phyloP scores from a whole-genome alignment of 2,329 filamentous ascomycete species.

The Claviceps fusiformis region DNA sequence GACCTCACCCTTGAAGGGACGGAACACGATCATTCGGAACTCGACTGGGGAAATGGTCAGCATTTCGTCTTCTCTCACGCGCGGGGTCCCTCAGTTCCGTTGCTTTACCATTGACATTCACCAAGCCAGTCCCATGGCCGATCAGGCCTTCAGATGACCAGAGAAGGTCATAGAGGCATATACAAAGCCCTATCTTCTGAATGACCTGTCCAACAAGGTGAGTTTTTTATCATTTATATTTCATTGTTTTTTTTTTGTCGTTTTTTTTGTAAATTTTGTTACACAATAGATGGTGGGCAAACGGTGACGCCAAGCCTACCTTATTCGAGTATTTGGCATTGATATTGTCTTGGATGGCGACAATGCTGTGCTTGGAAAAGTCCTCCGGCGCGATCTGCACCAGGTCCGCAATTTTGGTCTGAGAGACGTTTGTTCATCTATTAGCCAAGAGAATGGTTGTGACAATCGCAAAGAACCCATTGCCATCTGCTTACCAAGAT shows the following conservation, averaged over 20 bases:
- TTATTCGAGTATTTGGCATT: slow-evolving; percentile 96
- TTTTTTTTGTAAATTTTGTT: too few species aligned
- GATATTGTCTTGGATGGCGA: slow-evolving; percentile 91
- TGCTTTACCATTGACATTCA: slow-evolving; percentile 74
- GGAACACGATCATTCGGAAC: slow-evolving; percentile 85
- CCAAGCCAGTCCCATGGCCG: slow-evolving; percentile 78
- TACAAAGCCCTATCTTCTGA: slow-evolving; percentile 84
- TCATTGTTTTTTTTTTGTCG: neutral
- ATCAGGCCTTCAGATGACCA: slow-evolving; percentile 88
- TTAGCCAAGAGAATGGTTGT: neutral
- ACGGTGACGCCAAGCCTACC: slow-evolving; percentile 24
- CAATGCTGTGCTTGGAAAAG: slow-evolving; percentile 67
- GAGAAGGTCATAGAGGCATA: slow-evolving; percentile 83
- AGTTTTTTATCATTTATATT: too few species aligned
- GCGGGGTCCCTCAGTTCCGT: neutral
- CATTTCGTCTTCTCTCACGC: neutral
- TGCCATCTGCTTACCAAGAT: slow-evolving; percentile 27
- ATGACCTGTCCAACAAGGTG: slow-evolving; percentile 45
- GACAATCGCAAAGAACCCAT: neutral
- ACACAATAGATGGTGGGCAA: neutral
- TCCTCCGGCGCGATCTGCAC: slow-evolving; percentile 85
- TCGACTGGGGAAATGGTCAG: slow-evolving; percentile 47
- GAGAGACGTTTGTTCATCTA: neutral
- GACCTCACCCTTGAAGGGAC: slow-evolving; percentile 91
- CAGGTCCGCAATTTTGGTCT: slow-evolving; percentile 91